These are phyloP conservation scores for Metarhizium guizhouense DNA, from an alignment of 2,329 filamentous ascomycete genomes.

Conservation along the genomic window DNA sequence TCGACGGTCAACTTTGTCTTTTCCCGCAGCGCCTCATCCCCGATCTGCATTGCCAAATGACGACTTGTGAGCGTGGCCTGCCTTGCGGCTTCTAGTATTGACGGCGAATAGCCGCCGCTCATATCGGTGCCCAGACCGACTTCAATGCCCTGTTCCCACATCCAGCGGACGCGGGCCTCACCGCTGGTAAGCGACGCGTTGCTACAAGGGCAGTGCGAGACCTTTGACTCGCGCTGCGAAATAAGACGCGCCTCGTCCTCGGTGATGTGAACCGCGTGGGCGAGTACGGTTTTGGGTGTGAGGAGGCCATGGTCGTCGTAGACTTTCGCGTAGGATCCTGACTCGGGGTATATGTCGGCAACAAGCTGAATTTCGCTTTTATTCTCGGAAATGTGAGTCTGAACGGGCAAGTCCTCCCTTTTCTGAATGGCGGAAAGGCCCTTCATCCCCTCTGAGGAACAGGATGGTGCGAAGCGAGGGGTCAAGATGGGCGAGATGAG, in stretches of 20 bases:
- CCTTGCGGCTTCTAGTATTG: constrained; percentile 72
- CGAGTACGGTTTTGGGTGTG: constrained; percentile 66
- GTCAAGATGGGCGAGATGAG: constrained; percentile 77
- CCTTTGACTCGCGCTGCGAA: constrained; percentile 49
- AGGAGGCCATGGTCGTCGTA: constrained; percentile 70
- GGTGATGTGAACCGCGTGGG: constrained; percentile 72
- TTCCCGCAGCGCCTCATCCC: constrained; percentile 28
- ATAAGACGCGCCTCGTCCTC: constrained; percentile 59
- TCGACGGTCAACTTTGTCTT: constrained; percentile 66
- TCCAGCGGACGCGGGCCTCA: constrained; percentile 61
- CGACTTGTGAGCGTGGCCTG: constrained; percentile 74
- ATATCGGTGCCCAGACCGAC: constrained; percentile 89
- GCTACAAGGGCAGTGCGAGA: constrained; percentile 80
- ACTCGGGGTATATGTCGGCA: constrained; percentile 55
- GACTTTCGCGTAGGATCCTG: constrained; percentile 60
- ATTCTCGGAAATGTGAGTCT: constrained; percentile 91
- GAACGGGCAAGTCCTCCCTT: constrained; percentile 57
- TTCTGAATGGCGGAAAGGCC: constrained; percentile 56
- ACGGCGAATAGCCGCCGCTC: constrained; percentile 75
- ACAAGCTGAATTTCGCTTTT: constrained; percentile 64
- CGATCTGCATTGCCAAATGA: constrained; percentile 50
- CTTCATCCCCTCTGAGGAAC: constrained; percentile 48
- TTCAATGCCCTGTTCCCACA: constrained; percentile 65
- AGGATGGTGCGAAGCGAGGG: constrained; percentile 57
- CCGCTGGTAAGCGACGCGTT: constrained; percentile 80